Base-by-base conservation (phyloP, 2,329 filamentous ascomycete genomes). In the Graphiopsis chlorocephala region DNA sequence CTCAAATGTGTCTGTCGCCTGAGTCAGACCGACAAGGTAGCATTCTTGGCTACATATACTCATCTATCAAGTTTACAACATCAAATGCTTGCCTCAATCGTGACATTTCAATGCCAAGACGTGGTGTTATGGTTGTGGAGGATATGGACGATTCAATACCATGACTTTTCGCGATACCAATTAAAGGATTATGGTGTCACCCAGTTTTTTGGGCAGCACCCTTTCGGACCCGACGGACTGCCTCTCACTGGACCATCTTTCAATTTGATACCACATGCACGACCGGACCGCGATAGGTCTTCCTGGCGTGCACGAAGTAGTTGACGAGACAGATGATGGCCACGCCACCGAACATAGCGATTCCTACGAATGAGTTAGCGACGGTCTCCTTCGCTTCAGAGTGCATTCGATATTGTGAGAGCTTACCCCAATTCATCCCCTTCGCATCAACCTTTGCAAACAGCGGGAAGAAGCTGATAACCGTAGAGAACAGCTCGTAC, bases 391-490 rank as follows among this genome's bases (percentile, higher is more conserved):
- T 8, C 15, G 20, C 11, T 15, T 8, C 35, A 8, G 1, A 7
- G 8, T 70, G 66, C 7, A 64, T 60, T 25, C 59, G 67, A 50
- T 1, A 15, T 23, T 28, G 12, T 6, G 14, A 1, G 29, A 23
- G 31, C 50, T 4, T 23, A 53, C 50, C 70, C 70, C 71, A 73
- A 20, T 73, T 73, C 72, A 73, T 73, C 6, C 63, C 67, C 42
- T 65, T 48, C 31, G 65, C 45, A 12, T 65, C 69, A 12, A 70
- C 68, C 33, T 70, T 63, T 48, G 71, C 71, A 26, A 59, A 65
- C 7, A 71, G 38, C 2, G 71, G 71, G 64, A 73, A 73, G 65
- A 72, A 73, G 6, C 65, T 69, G 38, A 73, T 68, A 10, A 71
- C 61, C 26, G 65, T 72, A 4, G 70, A 68, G 25, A 72, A 29